Percentiles rank a stretch among this genome's conserved stretches.
These are phyloP conservation scores for Naganishia kalamii DNA, from an alignment of 768 basidiomycete species.

Conservation along the genomic window DNA sequence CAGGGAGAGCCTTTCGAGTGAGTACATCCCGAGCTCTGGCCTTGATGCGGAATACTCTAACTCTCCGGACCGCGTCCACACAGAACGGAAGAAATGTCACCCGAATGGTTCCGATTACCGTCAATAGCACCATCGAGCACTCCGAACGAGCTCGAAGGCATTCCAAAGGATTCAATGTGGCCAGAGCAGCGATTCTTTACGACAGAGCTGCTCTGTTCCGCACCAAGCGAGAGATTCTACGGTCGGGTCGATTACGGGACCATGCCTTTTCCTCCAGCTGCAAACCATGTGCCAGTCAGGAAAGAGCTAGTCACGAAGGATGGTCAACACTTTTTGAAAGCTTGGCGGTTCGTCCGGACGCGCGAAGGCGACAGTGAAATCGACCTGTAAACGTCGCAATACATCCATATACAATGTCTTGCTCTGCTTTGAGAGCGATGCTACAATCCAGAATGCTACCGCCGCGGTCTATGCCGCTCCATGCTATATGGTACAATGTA, in stretches of 20 bases:
- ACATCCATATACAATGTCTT: neutral
- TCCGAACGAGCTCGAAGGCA: neutral
- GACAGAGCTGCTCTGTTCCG: neutral
- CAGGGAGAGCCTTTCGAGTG: conserved; percentile 63
- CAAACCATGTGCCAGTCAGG: too few species aligned
- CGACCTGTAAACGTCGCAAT: neutral
- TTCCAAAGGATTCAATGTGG: conserved; percentile 1
- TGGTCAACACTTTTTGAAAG: neutral
- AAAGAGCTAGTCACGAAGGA: neutral
- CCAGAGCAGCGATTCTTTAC: conserved; percentile 6
- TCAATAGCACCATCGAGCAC: neutral
- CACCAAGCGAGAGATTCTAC: neutral
- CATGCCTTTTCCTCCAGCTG: neutral
- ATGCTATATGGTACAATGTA: conserved; percentile 10
- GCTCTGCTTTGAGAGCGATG: neutral
- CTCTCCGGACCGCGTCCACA: neutral
- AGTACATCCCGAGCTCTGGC: conserved; percentile 29
- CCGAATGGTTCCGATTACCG: conserved; percentile 63
- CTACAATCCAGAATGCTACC: neutral
- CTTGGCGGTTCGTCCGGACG: conserved; percentile 3
- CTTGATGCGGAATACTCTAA: neutral
- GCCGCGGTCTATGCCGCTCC: neutral
- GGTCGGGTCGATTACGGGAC: neutral
- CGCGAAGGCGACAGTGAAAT: neutral
- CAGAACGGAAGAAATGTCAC: conserved; percentile 83